A percentile compares a stretch with the other conserved stretches of the same genome.
Evolutionary conservation across 2,329 filamentous ascomycete genomes (phyloP).

Genomic region (Penicillium concentricum): DNA sequence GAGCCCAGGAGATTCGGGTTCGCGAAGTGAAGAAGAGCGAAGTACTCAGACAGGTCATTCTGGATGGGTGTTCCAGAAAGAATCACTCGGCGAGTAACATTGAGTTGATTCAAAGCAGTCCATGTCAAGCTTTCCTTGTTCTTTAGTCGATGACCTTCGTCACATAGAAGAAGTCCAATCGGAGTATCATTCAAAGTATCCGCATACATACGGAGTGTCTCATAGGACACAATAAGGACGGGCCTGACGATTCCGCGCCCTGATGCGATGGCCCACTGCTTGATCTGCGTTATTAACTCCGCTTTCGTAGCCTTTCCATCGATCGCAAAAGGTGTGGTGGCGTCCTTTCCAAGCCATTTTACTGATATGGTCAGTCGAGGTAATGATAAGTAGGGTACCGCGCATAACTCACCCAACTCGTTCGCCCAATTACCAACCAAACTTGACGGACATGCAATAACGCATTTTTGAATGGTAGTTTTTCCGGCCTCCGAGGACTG

Average conservation of each 20-base stretch:
- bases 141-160: constrained; percentile 94
- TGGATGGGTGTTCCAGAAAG: constrained; percentile 96
- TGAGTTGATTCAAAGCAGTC: constrained; percentile 81
- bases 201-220: constrained; percentile 87
- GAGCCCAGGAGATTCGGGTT: constrained; percentile 91
- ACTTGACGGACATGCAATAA: constrained; percentile 95
- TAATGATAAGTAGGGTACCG: background rate
- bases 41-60: constrained; percentile 98
- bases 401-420: constrained; percentile 60
- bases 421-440: constrained; percentile 98
- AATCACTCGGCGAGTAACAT: constrained; percentile 89
- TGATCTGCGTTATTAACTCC: constrained; percentile 82
- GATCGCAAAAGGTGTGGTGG: constrained; percentile 89
- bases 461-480: constrained; percentile 88
- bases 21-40: constrained; percentile 91
- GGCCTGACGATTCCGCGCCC: constrained; percentile 88
- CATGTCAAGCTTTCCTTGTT: constrained; percentile 97
- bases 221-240: constrained; percentile 96
- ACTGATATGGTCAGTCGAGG: constrained; percentile 41
- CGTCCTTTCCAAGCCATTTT: constrained; percentile 93
- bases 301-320: constrained; percentile 96
- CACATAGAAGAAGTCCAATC: constrained; percentile 90
- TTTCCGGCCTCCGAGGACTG: constrained; percentile 96
- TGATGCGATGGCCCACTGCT: constrained; percentile 90
- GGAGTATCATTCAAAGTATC: constrained; percentile 85